A percentile compares a stretch with the other conserved stretches of the same genome.
phyloP scores from a whole-genome alignment of 148 eudicot genomes.

The Persicaria maculosa region DNA sequence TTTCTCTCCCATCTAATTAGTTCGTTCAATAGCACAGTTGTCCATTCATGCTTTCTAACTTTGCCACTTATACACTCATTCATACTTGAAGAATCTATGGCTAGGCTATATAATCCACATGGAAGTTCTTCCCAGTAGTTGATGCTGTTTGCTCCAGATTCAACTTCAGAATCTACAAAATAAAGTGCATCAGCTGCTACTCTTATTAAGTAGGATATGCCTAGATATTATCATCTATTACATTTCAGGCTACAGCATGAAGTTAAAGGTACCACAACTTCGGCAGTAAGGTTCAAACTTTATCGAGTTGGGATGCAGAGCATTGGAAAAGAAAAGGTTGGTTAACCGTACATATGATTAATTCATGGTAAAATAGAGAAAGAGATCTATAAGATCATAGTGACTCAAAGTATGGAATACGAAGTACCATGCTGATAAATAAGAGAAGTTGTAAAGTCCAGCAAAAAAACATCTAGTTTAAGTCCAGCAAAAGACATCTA shows the following conservation, averaged over 20 bases:
- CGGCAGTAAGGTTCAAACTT: too few relatives aligned
- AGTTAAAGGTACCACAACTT: not conserved
- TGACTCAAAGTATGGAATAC: not conserved
- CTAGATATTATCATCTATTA: not conserved
- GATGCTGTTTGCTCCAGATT: slow-evolving; percentile 27
- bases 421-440: not conserved
- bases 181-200: slow-evolving; percentile 9
- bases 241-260: not conserved
- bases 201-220: not conserved
- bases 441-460: not conserved
- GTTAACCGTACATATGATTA: not conserved
- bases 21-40: slow-evolving; percentile 37
- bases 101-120: slow-evolving; percentile 78
- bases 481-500: not conserved
- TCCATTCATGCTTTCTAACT: slow-evolving; percentile 72
- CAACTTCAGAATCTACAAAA: slow-evolving; percentile 42
- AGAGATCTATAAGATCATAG: not conserved
- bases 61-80: slow-evolving; percentile 44
- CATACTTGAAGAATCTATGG: slow-evolving; percentile 26
- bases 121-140: slow-evolving; percentile 93
- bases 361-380: not conserved
- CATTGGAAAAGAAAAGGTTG: not conserved
- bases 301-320: not conserved
- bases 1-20: slow-evolving; percentile 76
- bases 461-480: not conserved